Evolutionary conservation across 495 filamentous ascomycete species (phyloP).

Genomic region (Amphirosellinia nigrospora): DNA sequence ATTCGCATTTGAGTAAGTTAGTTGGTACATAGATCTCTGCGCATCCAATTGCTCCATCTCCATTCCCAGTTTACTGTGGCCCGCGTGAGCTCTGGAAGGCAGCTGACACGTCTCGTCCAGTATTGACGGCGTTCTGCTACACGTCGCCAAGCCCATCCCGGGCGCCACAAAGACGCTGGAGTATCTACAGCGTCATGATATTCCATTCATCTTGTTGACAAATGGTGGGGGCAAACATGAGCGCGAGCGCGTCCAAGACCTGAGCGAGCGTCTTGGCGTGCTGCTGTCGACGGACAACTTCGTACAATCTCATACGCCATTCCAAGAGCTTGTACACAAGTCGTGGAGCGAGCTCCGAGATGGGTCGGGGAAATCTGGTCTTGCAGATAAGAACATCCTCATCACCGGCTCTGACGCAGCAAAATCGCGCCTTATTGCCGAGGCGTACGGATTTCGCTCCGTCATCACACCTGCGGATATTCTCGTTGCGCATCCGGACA

Average conservation of each 20-base stretch:
- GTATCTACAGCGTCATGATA: slow-evolving; percentile 70
- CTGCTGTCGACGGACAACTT: slow-evolving; percentile 69
- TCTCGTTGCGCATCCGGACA: slow-evolving; percentile 68
- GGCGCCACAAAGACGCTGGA: slow-evolving; percentile 76
- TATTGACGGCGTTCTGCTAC: slow-evolving; percentile 96
- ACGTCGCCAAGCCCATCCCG: slow-evolving; percentile 78
- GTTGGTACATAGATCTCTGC: slow-evolving; percentile 8
- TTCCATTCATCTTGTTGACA: slow-evolving; percentile 86
- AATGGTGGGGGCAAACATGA: slow-evolving; percentile 88
- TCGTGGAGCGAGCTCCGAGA: slow-evolving; percentile 14
- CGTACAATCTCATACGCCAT: slow-evolving; percentile 86
- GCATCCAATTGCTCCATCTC: not conserved
- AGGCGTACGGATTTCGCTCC: slow-evolving; percentile 82
- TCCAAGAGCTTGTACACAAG: slow-evolving; percentile 58
- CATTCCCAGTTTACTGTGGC: not conserved
- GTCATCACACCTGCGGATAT: slow-evolving; percentile 89
- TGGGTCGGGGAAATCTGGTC: slow-evolving; percentile 24
- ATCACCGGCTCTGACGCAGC: slow-evolving; percentile 83
- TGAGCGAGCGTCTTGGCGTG: slow-evolving; percentile 65
- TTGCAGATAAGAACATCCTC: slow-evolving; percentile 75
- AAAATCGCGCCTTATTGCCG: slow-evolving; percentile 75
- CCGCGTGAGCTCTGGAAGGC: slow-evolving; percentile 10
- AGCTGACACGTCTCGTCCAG: slow-evolving; percentile 49
- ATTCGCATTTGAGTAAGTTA: slow-evolving; percentile 83
- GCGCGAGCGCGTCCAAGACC: slow-evolving; percentile 68